These are phyloP conservation scores for Sindora glabra DNA, from an alignment of 306 rosid species.

Conservation along the genomic window DNA sequence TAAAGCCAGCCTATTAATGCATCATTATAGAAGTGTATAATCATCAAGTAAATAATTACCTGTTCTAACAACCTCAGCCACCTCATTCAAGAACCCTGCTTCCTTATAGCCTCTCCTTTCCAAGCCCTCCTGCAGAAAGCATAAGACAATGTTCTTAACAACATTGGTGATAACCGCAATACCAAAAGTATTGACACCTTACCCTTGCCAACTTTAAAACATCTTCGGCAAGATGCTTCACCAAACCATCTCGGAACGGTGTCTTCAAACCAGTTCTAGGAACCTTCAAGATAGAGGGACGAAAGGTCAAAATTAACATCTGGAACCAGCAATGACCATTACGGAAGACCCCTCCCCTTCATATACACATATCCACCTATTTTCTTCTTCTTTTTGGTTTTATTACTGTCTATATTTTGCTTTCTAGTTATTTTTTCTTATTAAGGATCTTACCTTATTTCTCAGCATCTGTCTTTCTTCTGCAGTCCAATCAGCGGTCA, in stretches of 20 bases:
- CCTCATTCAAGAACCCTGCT: slow-evolving; percentile 83
- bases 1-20: too few relatives aligned
- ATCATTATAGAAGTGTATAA: not conserved
- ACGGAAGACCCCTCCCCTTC: too few relatives aligned
- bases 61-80: slow-evolving; percentile 80
- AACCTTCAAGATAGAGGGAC: slow-evolving; percentile 37
- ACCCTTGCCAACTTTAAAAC: slow-evolving; percentile 31
- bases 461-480: slow-evolving; percentile 89
- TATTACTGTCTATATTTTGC: too few relatives aligned
- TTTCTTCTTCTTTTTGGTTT: too few relatives aligned
- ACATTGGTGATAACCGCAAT: slow-evolving; percentile 8
- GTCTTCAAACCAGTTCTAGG: slow-evolving; percentile 74
- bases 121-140: slow-evolving; percentile 71
- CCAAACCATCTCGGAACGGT: slow-evolving; percentile 77
- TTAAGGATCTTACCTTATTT: slow-evolving; percentile 56
- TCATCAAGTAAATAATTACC: slow-evolving; percentile 40
- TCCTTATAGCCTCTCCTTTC: slow-evolving; percentile 95
- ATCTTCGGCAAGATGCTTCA: slow-evolving; percentile 31
- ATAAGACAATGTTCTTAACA: slow-evolving; percentile 6
- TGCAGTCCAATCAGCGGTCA: slow-evolving; percentile 85
- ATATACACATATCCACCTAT: too few relatives aligned
- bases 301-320: not conserved
- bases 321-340: not conserved
- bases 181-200: slow-evolving; percentile 2
- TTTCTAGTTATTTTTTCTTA: not conserved